Evolutionary conservation across 2,329 filamentous ascomycete species (phyloP).

Genomic region (Colletotrichum endophyticum): DNA sequence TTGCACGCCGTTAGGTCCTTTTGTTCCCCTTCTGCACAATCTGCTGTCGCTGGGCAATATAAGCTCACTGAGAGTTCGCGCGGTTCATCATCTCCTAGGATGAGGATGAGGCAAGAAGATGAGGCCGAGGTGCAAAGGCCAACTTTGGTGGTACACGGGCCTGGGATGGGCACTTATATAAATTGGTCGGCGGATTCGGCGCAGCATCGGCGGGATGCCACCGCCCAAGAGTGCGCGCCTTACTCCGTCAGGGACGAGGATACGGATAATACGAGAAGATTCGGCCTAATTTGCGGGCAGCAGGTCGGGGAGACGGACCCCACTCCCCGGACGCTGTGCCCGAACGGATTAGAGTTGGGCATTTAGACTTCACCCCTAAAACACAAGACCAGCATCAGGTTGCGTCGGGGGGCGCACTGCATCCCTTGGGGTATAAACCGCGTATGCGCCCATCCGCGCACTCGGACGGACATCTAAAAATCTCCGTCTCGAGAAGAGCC

Average conservation of each 20-base stretch:
- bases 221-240: not conserved
- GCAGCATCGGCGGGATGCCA: not conserved
- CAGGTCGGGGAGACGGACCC: not conserved
- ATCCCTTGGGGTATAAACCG: constrained; percentile 4
- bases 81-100: not conserved
- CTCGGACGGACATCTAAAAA: not conserved
- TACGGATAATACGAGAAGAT: not conserved
- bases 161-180: not conserved
- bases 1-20: not conserved
- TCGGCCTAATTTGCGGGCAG: not conserved
- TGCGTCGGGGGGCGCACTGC: not conserved
- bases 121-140: not conserved
- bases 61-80: not conserved
- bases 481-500: not conserved
- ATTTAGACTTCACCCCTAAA: constrained; percentile 17
- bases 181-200: not conserved
- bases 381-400: constrained; percentile 11
- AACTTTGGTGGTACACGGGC: not conserved
- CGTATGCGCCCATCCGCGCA: not conserved
- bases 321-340: not conserved
- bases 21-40: not conserved
- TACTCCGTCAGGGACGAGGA: not conserved
- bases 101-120: not conserved
- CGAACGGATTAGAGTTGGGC: not conserved
- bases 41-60: not conserved